Conservation (phyloP, 2,329 filamentous ascomycete genomes). For the Alternaria arborescens region DNA sequence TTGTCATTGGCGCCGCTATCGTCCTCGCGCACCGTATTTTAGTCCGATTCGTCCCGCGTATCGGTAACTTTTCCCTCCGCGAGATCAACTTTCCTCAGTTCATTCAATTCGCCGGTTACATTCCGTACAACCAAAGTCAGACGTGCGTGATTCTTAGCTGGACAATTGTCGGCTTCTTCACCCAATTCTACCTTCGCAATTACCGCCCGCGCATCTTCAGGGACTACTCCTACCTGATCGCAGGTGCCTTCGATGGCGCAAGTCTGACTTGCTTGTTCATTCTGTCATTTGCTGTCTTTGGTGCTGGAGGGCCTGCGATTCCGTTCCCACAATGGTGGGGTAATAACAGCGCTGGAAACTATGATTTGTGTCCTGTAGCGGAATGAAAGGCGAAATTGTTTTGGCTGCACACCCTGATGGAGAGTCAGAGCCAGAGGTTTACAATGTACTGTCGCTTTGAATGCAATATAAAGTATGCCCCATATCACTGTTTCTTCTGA, state of each 20-base stretch:
- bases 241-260: conserved; percentile 25
- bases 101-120: conserved; percentile 24
- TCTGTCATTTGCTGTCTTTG: conserved; percentile 25
- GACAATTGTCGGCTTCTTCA: conserved; percentile 24
- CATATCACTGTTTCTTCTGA: background rate
- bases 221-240: conserved; percentile 27
- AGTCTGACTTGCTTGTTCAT: conserved; percentile 26
- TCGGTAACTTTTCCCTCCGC: conserved; percentile 21
- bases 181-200: conserved; percentile 26
- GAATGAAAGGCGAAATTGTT: background rate
- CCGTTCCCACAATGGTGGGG: conserved; percentile 27
- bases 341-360: conserved; percentile 24
- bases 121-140: conserved; percentile 25
- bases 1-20: conserved; percentile 22
- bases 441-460: background rate
- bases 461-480: background rate
- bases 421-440: background rate
- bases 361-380: conserved; percentile 22
- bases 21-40: conserved; percentile 20
- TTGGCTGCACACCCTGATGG: background rate
- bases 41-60: conserved; percentile 18
- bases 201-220: conserved; percentile 28
- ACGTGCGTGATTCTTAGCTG: conserved; percentile 25
- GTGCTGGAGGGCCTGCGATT: conserved; percentile 19
- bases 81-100: conserved; percentile 28